phyloP scores from a whole-genome alignment of 176 grass and related monocot genomes.

The Paspalum notatum region DNA sequence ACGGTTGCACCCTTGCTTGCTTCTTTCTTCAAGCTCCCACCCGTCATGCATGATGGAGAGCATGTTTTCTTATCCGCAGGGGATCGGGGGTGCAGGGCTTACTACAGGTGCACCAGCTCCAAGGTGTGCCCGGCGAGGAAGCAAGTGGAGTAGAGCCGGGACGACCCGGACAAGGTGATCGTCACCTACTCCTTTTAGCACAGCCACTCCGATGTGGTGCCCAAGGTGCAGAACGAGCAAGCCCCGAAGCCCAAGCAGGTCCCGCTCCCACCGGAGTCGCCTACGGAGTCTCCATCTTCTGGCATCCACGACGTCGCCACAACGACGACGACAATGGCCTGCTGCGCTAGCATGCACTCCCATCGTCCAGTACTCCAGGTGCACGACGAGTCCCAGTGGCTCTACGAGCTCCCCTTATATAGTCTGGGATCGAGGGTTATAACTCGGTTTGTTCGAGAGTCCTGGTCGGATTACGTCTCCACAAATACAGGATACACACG shows the following conservation, averaged over 20 bases:
- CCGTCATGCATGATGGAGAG: no score
- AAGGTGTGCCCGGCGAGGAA: constrained; percentile 97
- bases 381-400: constrained; percentile 79
- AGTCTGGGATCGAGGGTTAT: no score
- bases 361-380: constrained; percentile 52
- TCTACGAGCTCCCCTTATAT: no score
- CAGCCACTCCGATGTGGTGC: constrained; percentile 58
- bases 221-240: constrained; percentile 41
- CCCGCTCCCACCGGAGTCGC: constrained; percentile 12
- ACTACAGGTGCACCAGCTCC: constrained; percentile 86
- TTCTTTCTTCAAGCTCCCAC: no score
- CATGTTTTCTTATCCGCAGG: constrained; percentile 25
- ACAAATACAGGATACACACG: no score
- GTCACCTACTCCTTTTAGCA: constrained; percentile 94
- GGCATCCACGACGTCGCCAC: constrained; percentile 21
- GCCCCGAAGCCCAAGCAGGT: constrained; percentile 29
- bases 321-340: background rate
- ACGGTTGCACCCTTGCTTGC: no score
- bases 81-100: constrained; percentile 49
- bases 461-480: no score
- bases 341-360: background rate
- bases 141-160: constrained; percentile 75
- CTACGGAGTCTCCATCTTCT: constrained; percentile 31
- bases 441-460: no score
- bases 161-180: constrained; percentile 63